Base-by-base conservation (phyloP, 495 filamentous ascomycete species). In the Tuber borchii region DNA sequence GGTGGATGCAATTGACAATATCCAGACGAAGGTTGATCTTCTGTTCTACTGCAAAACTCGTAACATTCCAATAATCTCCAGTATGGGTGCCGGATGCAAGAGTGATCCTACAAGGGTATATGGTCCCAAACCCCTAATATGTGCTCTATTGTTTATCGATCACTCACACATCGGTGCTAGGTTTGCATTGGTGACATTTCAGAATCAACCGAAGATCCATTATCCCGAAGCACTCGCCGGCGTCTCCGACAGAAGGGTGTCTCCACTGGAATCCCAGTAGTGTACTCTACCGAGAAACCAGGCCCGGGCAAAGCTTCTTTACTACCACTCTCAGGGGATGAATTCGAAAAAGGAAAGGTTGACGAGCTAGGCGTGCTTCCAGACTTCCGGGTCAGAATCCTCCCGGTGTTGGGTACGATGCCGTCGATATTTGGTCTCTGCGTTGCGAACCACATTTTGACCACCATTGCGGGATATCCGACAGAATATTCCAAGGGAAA, bases 51-150 rank as follows among this genome's bases (percentile, higher is more conserved):
- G 95, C 84, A 86, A 93, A 76, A 86, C 90, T 74, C 87, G 92
- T 76, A 86, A 86, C 0, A 85, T 98, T 31, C 91, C 88, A 0
- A 92, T 99, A 8, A 92, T 99, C 74, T 94, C 93, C 16, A 93
- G 93, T 9, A 99, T 98, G 95, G 95, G 95, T 2, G 95, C 95
- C 1, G 95, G 94, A 1, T 98, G 95, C 84, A 99, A 99, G 86
- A 94, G 93, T 19, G 95, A 99, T 81, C 96, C 96, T 3, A 97
- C 95, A 1, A 78, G 81, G 39, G 73, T 82, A 72, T 46, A 44
- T 75, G 16, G 26, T 37, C 39, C 72, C 34, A 45, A 51, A 14
- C n/a, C 12, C 48, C 51, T 20, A 65, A 65, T 65, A 17, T 34
- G 31, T 14, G 6, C 39, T 46, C 51, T 37, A 10, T 43, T 68